Base-by-base conservation (phyloP, 805 yeast species). In the Hemisphaericaspora nanyangensis region DNA sequence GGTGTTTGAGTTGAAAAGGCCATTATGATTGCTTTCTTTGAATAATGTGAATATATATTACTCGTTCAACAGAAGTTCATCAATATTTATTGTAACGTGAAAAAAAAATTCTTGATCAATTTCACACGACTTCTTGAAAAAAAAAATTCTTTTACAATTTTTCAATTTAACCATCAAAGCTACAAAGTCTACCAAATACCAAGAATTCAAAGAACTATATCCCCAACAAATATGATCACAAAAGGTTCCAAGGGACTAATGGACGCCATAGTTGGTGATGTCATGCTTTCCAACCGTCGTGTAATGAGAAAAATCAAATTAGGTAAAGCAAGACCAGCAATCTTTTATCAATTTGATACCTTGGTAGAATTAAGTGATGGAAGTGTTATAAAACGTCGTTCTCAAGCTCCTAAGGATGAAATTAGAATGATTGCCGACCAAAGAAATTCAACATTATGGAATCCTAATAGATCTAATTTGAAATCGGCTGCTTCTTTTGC, bases 351-450 rank as follows among this genome's bases (percentile, higher is more conserved):
- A 60, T 93, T 93, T 59, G 89, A 91, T 47, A 84, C 90, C 24
- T 63, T 74, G 27, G 90, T 93, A n/a, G 95, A 91, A 63, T 73
- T 90, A 42, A 83, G 95, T 48, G 99, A 93, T 59, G 99, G 99
- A 2, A 85, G 96, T 22, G 95, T 95, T 2, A 71, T 89, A 25
- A 70, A 68, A 26, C 77, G 99, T 63, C 76, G 85, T 52, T 80
- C 96, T 1, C 95, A 85, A 48, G 87, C 80, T 43, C 99, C 99
- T 8, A 85, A 87, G 52, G 82, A 77, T 38, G 96, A 93, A 55
- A 70, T 86, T 52, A 74, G 93, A 58, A 79, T 88, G 77, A 77
- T 93, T 50, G 78, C 80, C 37, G 99, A 93, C 62, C 95, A 85
- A 71, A 79, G 96, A 64, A 86, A 85, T 54, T 80, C 79, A 53